Conservation (phyloP, 1,139 yeast genomes). For the Zygoascus sp. region DNA sequence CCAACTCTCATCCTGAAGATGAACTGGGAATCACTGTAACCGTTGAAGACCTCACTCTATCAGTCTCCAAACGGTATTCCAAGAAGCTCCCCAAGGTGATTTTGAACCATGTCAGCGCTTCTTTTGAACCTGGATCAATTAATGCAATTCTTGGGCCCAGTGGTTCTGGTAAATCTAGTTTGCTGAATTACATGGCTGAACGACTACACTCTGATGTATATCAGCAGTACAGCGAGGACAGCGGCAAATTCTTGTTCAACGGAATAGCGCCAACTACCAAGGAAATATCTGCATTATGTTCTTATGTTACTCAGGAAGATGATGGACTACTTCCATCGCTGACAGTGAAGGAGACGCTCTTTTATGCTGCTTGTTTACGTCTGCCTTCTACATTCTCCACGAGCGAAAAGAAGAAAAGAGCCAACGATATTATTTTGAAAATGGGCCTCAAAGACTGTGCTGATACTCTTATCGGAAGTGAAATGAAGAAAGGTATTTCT, state of each 20-base stretch:
- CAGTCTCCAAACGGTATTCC: conserved; percentile 17
- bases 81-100: conserved; percentile 29
- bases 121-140: conserved; percentile 58
- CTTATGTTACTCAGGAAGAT: conserved; percentile 79
- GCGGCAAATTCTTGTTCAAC: conserved; percentile 46
- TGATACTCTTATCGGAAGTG: conserved; percentile 70
- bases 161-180: conserved; percentile 79
- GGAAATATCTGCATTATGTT: conserved; percentile 51
- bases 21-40: conserved; percentile 19
- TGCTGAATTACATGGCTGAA: conserved; percentile 62
- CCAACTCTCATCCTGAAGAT: not conserved
- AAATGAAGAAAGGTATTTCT: conserved; percentile 67
- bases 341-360: conserved; percentile 73
- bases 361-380: conserved; percentile 66
- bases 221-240: conserved; percentile 35
- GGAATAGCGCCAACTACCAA: conserved; percentile 40
- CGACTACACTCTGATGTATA: conserved; percentile 47
- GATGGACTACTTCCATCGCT: conserved; percentile 62
- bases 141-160: conserved; percentile 89
- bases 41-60: conserved; percentile 21
- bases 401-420: conserved; percentile 34
- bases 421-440: conserved; percentile 55
- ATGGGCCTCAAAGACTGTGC: conserved; percentile 77
- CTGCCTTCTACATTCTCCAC: conserved; percentile 35
- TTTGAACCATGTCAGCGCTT: conserved; percentile 50